These are phyloP conservation scores for Fomitopsis palustris DNA, from an alignment of 1,284 basidiomycete species.

Conservation along the genomic window DNA sequence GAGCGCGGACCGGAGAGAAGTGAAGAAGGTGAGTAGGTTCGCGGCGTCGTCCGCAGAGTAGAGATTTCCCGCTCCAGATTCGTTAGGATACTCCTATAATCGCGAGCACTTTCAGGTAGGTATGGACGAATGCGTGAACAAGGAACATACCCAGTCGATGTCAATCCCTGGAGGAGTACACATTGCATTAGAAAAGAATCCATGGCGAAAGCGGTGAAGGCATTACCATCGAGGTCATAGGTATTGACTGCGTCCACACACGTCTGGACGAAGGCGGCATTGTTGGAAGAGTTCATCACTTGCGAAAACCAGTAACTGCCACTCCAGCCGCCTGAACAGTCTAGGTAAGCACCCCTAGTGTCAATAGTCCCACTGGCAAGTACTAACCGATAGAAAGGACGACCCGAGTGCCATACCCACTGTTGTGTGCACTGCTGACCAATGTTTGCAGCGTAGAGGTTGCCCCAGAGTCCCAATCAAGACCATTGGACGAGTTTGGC, in stretches of 20 bases:
- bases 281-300: constrained; percentile 44
- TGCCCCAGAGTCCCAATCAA: constrained; percentile 57
- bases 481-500: constrained; percentile 53
- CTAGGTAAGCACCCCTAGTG: background rate
- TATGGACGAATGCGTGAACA: background rate
- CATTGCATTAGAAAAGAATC: background rate
- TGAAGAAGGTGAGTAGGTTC: constrained; percentile 67
- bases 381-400: constrained; percentile 69
- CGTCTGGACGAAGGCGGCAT: constrained; percentile 58
- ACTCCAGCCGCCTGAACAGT: constrained; percentile 43
- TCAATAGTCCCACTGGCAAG: no score
- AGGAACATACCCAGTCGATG: constrained; percentile 58
- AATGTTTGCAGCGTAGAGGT: constrained; percentile 53
- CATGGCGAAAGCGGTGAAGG: background rate
- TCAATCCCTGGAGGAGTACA: constrained; percentile 45
- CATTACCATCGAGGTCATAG: constrained; percentile 61
- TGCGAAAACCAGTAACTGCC: constrained; percentile 64
- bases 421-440: constrained; percentile 56
- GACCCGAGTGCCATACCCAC: constrained; percentile 58
- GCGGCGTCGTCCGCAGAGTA: constrained; percentile 59
- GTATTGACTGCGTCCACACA: constrained; percentile 56
- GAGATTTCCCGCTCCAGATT: constrained; percentile 60
- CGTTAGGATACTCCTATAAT: constrained; percentile 67
- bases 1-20: constrained; percentile 54
- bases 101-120: background rate